Evolutionary conservation across 202 grass and related monocot genomes (phyloP).

Genomic region (Brachypodium distachyon): DNA sequence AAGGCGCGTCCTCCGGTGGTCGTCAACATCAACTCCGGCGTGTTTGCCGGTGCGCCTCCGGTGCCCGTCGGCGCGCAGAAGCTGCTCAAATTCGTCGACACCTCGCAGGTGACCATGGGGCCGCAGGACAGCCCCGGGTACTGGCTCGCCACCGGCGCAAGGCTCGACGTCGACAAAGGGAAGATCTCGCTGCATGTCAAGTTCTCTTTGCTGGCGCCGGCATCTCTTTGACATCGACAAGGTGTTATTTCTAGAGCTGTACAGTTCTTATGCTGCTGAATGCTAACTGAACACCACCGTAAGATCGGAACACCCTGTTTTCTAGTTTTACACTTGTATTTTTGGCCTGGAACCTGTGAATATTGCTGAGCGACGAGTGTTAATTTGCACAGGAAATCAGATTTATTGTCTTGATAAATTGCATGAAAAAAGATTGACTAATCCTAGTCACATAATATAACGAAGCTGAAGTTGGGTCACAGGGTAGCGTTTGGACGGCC

Average conservation of each 20-base stretch:
- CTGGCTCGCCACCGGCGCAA: constrained; percentile 82
- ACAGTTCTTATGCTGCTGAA: background rate
- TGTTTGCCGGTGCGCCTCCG: constrained; percentile 53
- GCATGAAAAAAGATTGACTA: background rate
- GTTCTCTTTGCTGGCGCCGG: constrained; percentile 75
- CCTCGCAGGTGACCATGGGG: constrained; percentile 70
- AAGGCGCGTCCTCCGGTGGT: background rate
- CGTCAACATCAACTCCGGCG: constrained; percentile 62
- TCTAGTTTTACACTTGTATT: no score
- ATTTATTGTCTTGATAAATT: background rate
- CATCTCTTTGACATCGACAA: constrained; percentile 32
- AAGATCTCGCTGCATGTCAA: constrained; percentile 81
- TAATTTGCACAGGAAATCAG: background rate
- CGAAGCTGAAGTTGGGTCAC: background rate
- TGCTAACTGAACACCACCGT: background rate
- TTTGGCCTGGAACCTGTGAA: background rate
- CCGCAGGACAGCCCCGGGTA: constrained; percentile 82
- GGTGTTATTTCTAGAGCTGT: background rate
- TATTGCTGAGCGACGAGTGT: background rate
- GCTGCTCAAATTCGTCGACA: constrained; percentile 78
- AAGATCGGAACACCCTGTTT: no score
- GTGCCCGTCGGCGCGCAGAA: constrained; percentile 55
- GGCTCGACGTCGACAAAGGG: constrained; percentile 79
- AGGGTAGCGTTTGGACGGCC: no score
- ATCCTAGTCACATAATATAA: background rate